phyloP scores from a whole-genome alignment of 164 flowering plant genomes.

The Dillenia turbinata region DNA sequence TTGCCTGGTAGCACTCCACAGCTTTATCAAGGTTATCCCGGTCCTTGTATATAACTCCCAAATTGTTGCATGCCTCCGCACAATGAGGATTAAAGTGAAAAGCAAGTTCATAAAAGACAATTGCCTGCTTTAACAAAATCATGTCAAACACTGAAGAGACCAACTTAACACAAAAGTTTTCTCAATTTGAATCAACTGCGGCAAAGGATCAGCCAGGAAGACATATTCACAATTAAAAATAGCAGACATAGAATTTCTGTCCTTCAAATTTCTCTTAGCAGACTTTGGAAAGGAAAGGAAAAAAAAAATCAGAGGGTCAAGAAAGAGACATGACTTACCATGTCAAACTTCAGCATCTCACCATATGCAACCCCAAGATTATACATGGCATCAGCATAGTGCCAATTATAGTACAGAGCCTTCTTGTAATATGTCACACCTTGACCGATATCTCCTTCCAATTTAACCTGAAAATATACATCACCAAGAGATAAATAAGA shows the following conservation, averaged over 20 bases:
- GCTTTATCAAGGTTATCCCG: conserved; percentile 99
- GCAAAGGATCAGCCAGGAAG: too few relatives aligned
- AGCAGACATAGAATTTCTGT: too few relatives aligned
- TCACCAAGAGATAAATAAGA: neutral
- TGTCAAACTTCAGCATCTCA: conserved; percentile 96
- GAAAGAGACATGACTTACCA: conserved; percentile 38
- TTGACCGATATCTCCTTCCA: conserved; percentile 93
- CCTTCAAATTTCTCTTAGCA: too few relatives aligned
- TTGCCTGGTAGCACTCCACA: conserved; percentile 96
- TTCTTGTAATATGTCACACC: conserved; percentile 92
- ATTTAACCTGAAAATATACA: conserved; percentile 62
- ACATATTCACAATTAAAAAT: too few relatives aligned
- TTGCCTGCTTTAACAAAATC: conserved; percentile 59
- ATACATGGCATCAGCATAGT: conserved; percentile 99
- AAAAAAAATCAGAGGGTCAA: neutral
- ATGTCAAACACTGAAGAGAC: too few relatives aligned
- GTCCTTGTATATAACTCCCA: conserved; percentile 97
- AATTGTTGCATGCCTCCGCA: conserved; percentile 99
- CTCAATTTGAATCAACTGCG: too few relatives aligned
- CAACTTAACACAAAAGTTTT: too few relatives aligned
- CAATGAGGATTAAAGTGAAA: conserved; percentile 97
- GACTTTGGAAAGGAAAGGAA: too few relatives aligned
- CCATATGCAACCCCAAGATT: conserved; percentile 99
- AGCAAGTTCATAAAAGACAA: conserved; percentile 95
- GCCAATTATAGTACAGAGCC: conserved; percentile 97